Base-by-base conservation (phyloP, 345 rosid species). In the Rhizophora apiculata region DNA sequence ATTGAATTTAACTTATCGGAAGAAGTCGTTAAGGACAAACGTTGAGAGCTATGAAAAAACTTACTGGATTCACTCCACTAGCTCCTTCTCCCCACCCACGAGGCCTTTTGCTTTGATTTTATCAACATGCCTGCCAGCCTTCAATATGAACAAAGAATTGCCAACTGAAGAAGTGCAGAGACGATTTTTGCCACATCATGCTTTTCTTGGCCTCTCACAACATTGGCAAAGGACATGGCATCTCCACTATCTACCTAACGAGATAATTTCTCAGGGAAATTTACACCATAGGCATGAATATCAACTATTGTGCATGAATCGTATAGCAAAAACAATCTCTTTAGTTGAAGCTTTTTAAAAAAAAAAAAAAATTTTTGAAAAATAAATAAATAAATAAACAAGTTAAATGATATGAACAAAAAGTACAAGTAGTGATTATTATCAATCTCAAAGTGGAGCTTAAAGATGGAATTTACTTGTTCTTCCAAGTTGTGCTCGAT, bases 101-200 rank as follows among this genome's bases (percentile, higher is more conserved):
- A 4, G 34, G 34, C 34, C 6, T 31, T 31, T 37, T 57, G 53
- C 36, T 13, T 62, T 70, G 34, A 62, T 9, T 18, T 27, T 26
- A 34, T 22, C 24, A 49, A 9, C 20, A 5, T 6, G 3, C 39
- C 9, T 20, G 31, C 22, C 51, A 64, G 22, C 29, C 21, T 22
- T 31, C 6, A 49, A 48, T 21, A 26, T 19, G 22, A 13, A 31
- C 34, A 60, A 63, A 63, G 27, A 67, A 65, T 78, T 87, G 92
- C 96, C 93, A 92, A 81, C 79, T 90, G 98, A 69, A 95, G 99
- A 71, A 95, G 93, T 2, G 96, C 96, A 6, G 97, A 90, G 81
- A 95, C 92, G 27, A 89, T 69, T 76, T 98, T 91, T 58, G 98
- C 97, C 57, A 90, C 87, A 16, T 92, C 92, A 64, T 88, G 95